Percentiles rank a stretch among this genome's conserved stretches.
Evolutionary conservation across 2,329 filamentous ascomycete species (phyloP).

Genomic region (Fusarium subtropicale): DNA sequence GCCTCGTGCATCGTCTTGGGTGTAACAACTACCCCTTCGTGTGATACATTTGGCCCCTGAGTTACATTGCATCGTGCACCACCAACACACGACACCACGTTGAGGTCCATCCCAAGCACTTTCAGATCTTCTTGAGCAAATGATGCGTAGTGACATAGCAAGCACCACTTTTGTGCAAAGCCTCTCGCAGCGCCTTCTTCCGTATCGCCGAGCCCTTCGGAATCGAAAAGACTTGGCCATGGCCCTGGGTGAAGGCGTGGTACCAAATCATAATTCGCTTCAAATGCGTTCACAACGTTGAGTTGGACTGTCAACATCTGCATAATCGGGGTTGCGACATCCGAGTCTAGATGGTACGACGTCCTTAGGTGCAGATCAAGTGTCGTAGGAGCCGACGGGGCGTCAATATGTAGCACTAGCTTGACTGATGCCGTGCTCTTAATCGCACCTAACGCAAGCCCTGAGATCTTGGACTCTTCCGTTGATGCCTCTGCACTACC

Average conservation of each 20-base stretch:
- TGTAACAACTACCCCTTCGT: slow-evolving; percentile 62
- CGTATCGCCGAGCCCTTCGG: slow-evolving; percentile 59
- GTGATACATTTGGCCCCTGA: slow-evolving; percentile 54
- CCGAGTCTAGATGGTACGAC: slow-evolving; percentile 81
- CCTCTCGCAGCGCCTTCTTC: slow-evolving; percentile 61
- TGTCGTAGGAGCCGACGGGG: slow-evolving; percentile 61
- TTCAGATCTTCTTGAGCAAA: slow-evolving; percentile 79
- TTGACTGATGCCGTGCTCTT: slow-evolving; percentile 57
- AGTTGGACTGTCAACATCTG: slow-evolving; percentile 78
- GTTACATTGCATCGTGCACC: slow-evolving; percentile 68
- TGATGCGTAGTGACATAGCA: slow-evolving; percentile 79
- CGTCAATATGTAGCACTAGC: slow-evolving; percentile 62
- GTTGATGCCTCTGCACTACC: slow-evolving; percentile 50
- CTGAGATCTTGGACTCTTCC: slow-evolving; percentile 59
- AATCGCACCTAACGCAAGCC: slow-evolving; percentile 61
- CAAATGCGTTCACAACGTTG: slow-evolving; percentile 84
- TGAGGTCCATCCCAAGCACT: slow-evolving; percentile 71
- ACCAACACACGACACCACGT: slow-evolving; percentile 69
- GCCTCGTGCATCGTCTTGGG: slow-evolving; percentile 78
- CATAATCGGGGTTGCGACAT: slow-evolving; percentile 82
- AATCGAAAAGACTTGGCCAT: slow-evolving; percentile 90
- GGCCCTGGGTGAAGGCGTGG: slow-evolving; percentile 80
- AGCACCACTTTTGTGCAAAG: slow-evolving; percentile 82
- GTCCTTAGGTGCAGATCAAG: slow-evolving; percentile 79
- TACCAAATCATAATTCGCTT: slow-evolving; percentile 88